Evolutionary conservation across 2,329 filamentous ascomycete genomes (phyloP).

Genomic region (Neocatenulostroma microsporum): DNA sequence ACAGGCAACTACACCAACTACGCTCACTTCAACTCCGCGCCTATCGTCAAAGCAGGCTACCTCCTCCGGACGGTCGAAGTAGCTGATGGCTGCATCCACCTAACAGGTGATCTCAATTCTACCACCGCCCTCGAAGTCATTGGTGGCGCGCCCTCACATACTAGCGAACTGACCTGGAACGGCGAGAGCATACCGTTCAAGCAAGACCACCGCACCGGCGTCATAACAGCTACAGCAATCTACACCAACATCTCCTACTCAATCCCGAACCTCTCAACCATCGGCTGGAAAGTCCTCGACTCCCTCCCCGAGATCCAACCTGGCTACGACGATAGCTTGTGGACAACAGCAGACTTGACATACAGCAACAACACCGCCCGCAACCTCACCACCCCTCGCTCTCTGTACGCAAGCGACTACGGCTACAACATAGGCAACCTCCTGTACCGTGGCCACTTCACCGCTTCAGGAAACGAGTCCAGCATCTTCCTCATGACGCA

Average conservation of each 20-base stretch:
- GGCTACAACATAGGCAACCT: conserved; percentile 64
- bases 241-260: conserved; percentile 47
- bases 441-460: conserved; percentile 63
- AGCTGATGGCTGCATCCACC: conserved; percentile 47
- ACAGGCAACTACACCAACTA: conserved; percentile 28
- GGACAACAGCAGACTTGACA: conserved; percentile 53
- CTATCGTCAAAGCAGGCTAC: conserved; percentile 57
- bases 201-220: conserved; percentile 32
- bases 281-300: conserved; percentile 64
- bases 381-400: conserved; percentile 53
- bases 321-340: conserved; percentile 60
- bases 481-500: conserved; percentile 49
- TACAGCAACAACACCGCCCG: conserved; percentile 54
- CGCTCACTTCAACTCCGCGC: conserved; percentile 31
- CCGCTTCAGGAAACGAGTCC: conserved; percentile 52
- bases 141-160: conserved; percentile 47
- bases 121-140: conserved; percentile 63
- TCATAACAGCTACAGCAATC: conserved; percentile 47
- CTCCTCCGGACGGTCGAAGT: conserved; percentile 54
- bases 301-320: conserved; percentile 60
- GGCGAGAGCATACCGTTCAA: conserved; percentile 34
- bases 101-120: conserved; percentile 65
- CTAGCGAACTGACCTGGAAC: conserved; percentile 57
- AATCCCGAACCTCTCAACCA: conserved; percentile 50
- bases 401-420: conserved; percentile 63